Evolutionary conservation across 345 rosid species (phyloP).

Genomic region (Nasturtium officinale): DNA sequence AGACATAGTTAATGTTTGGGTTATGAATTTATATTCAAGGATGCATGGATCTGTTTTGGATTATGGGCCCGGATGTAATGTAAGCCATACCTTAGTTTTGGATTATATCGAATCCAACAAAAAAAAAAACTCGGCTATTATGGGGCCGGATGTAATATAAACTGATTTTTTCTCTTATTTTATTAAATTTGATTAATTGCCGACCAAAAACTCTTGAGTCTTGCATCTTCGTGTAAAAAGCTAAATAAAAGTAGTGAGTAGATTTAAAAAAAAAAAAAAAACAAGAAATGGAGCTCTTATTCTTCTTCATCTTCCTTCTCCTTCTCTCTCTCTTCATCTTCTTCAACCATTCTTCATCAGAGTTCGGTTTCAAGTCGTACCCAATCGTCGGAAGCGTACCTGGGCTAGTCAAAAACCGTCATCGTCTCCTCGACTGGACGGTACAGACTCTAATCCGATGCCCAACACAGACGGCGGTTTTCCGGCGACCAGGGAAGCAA

Average conservation of each 20-base stretch:
- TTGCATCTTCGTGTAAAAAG: too few species aligned
- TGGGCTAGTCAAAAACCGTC: slow-evolving; percentile 40
- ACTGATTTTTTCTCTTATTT: too few species aligned
- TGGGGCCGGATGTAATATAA: neutral
- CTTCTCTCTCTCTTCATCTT: slow-evolving; percentile 31
- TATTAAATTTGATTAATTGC: too few species aligned
- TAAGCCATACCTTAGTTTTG: too few species aligned
- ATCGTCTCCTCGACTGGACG: slow-evolving; percentile 56
- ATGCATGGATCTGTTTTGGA: too few species aligned
- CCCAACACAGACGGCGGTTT: slow-evolving; percentile 55
- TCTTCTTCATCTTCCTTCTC: slow-evolving; percentile 26
- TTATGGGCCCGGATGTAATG: too few species aligned
- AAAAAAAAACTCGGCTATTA: neutral
- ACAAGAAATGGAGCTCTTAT: slow-evolving; percentile 19
- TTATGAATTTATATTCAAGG: too few species aligned
- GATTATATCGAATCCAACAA: too few species aligned
- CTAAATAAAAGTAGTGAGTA: too few species aligned
- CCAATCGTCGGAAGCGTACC: slow-evolving; percentile 60
- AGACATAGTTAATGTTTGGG: too few species aligned
- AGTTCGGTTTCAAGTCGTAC: slow-evolving; percentile 47
- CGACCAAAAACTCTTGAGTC: neutral
- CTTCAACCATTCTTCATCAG: slow-evolving; percentile 11
- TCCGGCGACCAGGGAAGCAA: slow-evolving; percentile 46
- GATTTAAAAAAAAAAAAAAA: too few species aligned
- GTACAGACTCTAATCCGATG: slow-evolving; percentile 51